Conservation (phyloP, 352 stramenopile species). For the Phytophthora sansomeana region DNA sequence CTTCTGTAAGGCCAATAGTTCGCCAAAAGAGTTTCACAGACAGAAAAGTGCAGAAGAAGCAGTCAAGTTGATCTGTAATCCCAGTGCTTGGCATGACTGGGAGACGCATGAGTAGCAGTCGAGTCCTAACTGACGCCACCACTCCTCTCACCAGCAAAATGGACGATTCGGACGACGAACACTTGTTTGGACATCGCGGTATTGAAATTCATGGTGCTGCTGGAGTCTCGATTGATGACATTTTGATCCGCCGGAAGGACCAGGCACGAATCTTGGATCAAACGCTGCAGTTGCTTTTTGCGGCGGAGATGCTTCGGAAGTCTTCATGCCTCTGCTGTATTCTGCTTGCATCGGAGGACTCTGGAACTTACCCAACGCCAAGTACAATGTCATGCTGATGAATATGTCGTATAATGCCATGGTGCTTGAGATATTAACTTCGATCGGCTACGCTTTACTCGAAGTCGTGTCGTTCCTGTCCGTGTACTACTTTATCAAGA, state of each 20-base stretch:
- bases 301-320: no score
- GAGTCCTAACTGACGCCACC: neutral
- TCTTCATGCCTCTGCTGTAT: conserved; percentile 42
- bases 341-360: conserved; percentile 14
- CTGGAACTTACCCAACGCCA: neutral
- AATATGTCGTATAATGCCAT: conserved; percentile 11
- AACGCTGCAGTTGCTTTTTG: conserved; percentile 32
- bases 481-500: conserved; percentile 34
- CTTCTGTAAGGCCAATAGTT: neutral
- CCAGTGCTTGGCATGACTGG: neutral
- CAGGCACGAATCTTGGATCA: conserved; percentile 22
- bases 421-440: conserved; percentile 7
- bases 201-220: neutral
- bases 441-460: conserved; percentile 14
- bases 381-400: conserved; percentile 30
- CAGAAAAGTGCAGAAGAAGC: conserved; percentile 4
- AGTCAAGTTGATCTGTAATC: conserved; percentile 2
- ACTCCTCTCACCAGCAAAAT: neutral
- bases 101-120: conserved; percentile 1
- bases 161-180: neutral
- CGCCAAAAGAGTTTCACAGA: conserved; percentile 9
- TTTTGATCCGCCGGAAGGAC: conserved; percentile 13
- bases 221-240: conserved; percentile 15
- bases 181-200: conserved; percentile 4
- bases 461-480: conserved; percentile 31